Percentiles rank a stretch among this genome's conserved stretches.
These are phyloP conservation scores for Beta corolliflora DNA, from an alignment of 179 eudicot genomes.

Conservation along the genomic window DNA sequence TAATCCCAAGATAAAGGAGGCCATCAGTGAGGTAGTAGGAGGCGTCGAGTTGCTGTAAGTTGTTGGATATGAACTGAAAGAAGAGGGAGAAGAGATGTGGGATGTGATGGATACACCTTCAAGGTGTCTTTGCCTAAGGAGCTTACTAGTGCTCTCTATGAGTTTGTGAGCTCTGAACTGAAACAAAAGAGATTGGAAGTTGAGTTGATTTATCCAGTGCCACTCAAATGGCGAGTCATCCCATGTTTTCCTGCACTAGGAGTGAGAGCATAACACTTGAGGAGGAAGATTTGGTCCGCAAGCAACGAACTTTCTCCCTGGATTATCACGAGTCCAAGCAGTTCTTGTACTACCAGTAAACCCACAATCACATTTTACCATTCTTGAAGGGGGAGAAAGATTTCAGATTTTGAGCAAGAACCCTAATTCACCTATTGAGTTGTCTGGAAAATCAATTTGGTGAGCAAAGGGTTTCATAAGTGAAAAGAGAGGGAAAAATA, in stretches of 20 bases:
- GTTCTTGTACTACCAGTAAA: no score
- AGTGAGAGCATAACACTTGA: constrained; percentile 55
- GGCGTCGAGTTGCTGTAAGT: constrained; percentile 78
- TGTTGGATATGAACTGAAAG: constrained; percentile 75
- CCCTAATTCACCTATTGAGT: no score
- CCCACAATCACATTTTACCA: no score
- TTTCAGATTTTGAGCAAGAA: no score
- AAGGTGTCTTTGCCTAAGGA: constrained; percentile 77
- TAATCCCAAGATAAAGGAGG: no score
- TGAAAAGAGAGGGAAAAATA: no score
- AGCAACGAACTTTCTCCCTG: no score
- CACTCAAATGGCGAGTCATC: constrained; percentile 68
- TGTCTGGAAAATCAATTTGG: no score
- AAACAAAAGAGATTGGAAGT: constrained; percentile 85
- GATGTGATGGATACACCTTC: constrained; percentile 79
- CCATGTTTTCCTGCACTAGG: constrained; percentile 75
- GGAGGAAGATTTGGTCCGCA: constrained; percentile 71
- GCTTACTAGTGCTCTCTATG: constrained; percentile 73
- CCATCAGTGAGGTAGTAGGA: constrained; percentile 16
- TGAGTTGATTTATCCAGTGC: constrained; percentile 73
- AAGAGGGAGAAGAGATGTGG: constrained; percentile 93
- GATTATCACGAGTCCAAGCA: no score
- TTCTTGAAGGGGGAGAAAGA: no score
- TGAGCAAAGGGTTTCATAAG: no score
- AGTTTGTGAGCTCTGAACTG: constrained; percentile 77